phyloP scores from a whole-genome alignment of 1,284 basidiomycete genomes.

The Melampsora americana region DNA sequence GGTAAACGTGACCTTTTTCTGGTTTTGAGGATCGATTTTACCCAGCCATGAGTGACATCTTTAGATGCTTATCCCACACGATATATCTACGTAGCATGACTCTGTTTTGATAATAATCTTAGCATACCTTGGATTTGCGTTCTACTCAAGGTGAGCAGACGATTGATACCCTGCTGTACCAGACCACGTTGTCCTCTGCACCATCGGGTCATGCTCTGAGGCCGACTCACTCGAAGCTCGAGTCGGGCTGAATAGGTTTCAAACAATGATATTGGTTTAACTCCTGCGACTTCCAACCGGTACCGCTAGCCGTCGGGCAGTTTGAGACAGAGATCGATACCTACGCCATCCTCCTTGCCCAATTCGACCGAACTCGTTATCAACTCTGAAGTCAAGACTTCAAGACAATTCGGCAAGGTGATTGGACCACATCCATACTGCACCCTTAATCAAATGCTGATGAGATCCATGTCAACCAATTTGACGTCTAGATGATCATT shows the following conservation, averaged over 20 bases:
- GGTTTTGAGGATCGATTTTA: too few species aligned
- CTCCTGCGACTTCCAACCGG: neutral
- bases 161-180: too few species aligned
- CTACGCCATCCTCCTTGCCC: neutral
- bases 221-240: too few species aligned
- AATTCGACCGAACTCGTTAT: neutral
- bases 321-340: neutral
- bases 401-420: slow-evolving; percentile 5
- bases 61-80: too few species aligned
- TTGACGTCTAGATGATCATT: slow-evolving; percentile 50
- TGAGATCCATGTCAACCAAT: slow-evolving; percentile 43
- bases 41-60: too few species aligned
- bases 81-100: too few species aligned
- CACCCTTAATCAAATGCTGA: neutral
- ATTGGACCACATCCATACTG: neutral
- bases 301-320: neutral
- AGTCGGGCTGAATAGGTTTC: neutral
- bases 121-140: too few species aligned
- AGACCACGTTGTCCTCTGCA: too few species aligned
- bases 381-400: neutral
- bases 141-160: too few species aligned
- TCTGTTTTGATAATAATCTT: too few species aligned
- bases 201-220: too few species aligned
- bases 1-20: too few species aligned
- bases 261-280: slow-evolving; percentile 10